phyloP scores from a whole-genome alignment of 768 basidiomycete genomes.

The Boletus sp. region DNA sequence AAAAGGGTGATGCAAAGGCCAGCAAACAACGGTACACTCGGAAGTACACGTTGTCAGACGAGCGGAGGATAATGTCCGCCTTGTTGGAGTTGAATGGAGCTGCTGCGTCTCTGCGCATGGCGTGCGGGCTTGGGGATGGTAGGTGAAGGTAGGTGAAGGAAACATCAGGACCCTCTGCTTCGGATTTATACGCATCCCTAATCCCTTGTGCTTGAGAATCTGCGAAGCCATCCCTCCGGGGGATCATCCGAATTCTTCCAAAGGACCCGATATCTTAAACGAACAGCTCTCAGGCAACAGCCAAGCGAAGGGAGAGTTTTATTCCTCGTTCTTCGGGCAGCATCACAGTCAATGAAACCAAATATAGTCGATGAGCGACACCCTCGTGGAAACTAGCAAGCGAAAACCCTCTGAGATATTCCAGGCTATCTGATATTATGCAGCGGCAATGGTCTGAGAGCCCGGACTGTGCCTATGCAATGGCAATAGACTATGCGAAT shows the following conservation, averaged over 20 bases:
- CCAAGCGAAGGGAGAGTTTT: not conserved
- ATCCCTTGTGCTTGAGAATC: constrained; percentile 3
- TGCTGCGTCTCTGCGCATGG: constrained; percentile 24
- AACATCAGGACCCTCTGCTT: not conserved
- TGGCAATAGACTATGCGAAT: not conserved
- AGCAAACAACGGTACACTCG: constrained; percentile 27
- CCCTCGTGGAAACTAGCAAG: not conserved
- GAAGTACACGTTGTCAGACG: constrained; percentile 41
- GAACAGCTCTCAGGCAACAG: constrained; percentile 8
- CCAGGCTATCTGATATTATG: not conserved
- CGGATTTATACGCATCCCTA: constrained; percentile 10
- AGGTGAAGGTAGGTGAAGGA: not conserved
- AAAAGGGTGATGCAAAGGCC: constrained; percentile 29
- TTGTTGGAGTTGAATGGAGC: constrained; percentile 46
- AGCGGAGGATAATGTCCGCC: constrained; percentile 51
- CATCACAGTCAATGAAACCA: not conserved
- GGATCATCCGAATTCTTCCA: not conserved
- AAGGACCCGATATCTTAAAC: not conserved
- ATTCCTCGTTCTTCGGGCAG: not conserved
- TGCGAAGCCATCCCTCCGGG: not conserved
- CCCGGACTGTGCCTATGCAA: not conserved
- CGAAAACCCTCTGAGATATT: not conserved
- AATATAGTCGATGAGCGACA: not conserved
- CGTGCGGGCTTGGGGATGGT: not conserved
- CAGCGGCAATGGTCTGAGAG: not conserved